A percentile compares a stretch with the other conserved stretches of the same genome.
Evolutionary conservation across 1,139 yeast genomes (phyloP).

Genomic region (Geotrichum candidum): DNA sequence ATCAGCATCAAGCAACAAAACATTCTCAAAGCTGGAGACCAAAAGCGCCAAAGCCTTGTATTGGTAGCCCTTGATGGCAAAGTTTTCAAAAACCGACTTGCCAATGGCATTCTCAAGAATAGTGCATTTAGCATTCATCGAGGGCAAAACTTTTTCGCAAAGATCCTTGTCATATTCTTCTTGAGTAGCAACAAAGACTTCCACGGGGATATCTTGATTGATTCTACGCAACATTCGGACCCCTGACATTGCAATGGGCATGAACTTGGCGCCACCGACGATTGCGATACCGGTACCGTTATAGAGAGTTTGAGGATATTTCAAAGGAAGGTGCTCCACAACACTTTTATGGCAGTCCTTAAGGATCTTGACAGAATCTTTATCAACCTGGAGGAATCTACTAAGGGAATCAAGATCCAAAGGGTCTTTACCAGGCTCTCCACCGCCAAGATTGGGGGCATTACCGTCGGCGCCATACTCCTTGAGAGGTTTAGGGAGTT

Average conservation of each 20-base stretch:
- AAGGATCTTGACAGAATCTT: conserved; percentile 44
- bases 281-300: conserved; percentile 69
- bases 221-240: conserved; percentile 57
- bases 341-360: conserved; percentile 49
- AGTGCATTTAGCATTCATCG: conserved; percentile 64
- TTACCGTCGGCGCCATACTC: conserved; percentile 2
- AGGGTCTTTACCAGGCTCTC: background rate
- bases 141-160: conserved; percentile 61
- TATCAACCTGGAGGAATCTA: conserved; percentile 48
- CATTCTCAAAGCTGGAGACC: conserved; percentile 70
- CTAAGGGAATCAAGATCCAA: conserved; percentile 4
- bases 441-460: conserved; percentile 3
- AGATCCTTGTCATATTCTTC: conserved; percentile 65
- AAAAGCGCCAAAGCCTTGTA: conserved; percentile 71
- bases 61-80: conserved; percentile 66
- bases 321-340: conserved; percentile 47
- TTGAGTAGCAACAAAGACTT: conserved; percentile 63
- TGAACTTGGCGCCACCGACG: conserved; percentile 76
- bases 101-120: conserved; percentile 55
- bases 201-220: conserved; percentile 67
- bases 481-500: conserved; percentile 1
- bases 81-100: conserved; percentile 38
- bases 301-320: conserved; percentile 33
- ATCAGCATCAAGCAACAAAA: conserved; percentile 73
- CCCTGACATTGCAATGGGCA: conserved; percentile 64